Evolutionary conservation across 2,329 filamentous ascomycete species (phyloP).

Genomic region (Raffaelea arxii): DNA sequence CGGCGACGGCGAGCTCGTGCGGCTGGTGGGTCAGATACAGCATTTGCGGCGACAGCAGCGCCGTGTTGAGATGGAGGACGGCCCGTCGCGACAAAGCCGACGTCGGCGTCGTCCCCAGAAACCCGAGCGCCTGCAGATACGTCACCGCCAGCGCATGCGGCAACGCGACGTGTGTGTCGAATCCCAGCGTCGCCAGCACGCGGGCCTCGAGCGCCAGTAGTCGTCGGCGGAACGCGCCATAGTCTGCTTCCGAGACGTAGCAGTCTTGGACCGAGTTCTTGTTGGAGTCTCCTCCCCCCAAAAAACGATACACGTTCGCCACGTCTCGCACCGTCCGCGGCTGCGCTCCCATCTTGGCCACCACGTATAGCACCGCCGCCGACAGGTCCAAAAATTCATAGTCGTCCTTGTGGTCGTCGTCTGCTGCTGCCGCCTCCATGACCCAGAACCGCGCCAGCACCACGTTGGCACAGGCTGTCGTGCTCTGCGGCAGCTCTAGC

Average conservation of each 20-base stretch:
- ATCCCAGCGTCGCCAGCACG: conserved; percentile 66
- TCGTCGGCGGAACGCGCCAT: conserved; percentile 51
- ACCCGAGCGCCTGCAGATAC: conserved; percentile 83
- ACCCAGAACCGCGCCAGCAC: conserved; percentile 76
- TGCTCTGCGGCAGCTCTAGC: conserved; percentile 73
- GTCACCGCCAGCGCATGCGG: conserved; percentile 83
- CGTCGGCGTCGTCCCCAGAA: conserved; percentile 47
- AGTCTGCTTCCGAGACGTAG: conserved; percentile 65
- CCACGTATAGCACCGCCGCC: conserved; percentile 70
- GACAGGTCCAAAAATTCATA: conserved; percentile 47
- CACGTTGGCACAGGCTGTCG: conserved; percentile 77
- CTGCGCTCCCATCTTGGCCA: conserved; percentile 70
- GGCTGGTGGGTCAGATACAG: conserved; percentile 91
- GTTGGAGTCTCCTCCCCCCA: conserved; percentile 32
- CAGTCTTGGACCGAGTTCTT: conserved; percentile 25
- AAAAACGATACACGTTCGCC: conserved; percentile 75
- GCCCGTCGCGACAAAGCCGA: conserved; percentile 51
- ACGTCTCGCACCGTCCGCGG: conserved; percentile 72
- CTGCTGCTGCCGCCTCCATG: conserved; percentile 37
- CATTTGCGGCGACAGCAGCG: conserved; percentile 77
- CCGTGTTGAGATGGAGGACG: conserved; percentile 75
- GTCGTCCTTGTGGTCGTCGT: background rate
- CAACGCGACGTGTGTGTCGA: conserved; percentile 75
- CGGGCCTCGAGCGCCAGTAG: conserved; percentile 68
- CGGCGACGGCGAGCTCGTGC: conserved; percentile 71